phyloP scores from a whole-genome alignment of 768 basidiomycete genomes.

The Calocera viscosa region DNA sequence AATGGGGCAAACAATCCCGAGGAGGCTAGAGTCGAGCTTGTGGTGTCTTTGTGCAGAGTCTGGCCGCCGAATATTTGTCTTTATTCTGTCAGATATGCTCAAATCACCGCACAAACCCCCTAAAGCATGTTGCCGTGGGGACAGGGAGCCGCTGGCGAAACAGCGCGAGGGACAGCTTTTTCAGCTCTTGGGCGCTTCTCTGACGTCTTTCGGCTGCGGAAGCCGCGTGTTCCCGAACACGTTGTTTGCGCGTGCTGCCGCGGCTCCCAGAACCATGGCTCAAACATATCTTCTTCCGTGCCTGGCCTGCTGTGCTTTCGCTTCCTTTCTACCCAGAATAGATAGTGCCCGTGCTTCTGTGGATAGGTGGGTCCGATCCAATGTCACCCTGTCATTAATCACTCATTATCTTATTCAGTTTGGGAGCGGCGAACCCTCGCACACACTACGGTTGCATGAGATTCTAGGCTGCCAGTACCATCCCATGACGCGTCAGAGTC shows the following conservation, averaged over 20 bases:
- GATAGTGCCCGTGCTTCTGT: background rate
- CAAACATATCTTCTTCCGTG: background rate
- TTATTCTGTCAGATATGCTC: constrained; percentile 5
- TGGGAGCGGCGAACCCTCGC: background rate
- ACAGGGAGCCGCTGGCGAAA: background rate
- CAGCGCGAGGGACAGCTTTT: background rate
- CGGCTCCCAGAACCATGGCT: background rate
- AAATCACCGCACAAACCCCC: background rate
- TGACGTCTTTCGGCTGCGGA: background rate
- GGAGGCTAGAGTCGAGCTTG: background rate
- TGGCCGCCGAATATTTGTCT: background rate
- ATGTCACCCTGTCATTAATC: constrained; percentile 3
- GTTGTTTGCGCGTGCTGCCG: background rate
- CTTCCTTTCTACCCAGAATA: background rate
- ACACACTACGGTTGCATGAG: background rate
- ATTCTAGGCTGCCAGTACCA: background rate
- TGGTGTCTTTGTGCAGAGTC: background rate
- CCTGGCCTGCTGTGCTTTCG: constrained; percentile 3
- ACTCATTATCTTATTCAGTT: background rate
- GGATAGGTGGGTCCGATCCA: background rate
- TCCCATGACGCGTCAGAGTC: background rate
- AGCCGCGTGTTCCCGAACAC: background rate
- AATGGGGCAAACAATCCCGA: background rate
- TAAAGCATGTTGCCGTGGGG: background rate
- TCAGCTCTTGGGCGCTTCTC: background rate